Conservation (phyloP, 1,284 basidiomycete species). For the Ustilago hordei region DNA sequence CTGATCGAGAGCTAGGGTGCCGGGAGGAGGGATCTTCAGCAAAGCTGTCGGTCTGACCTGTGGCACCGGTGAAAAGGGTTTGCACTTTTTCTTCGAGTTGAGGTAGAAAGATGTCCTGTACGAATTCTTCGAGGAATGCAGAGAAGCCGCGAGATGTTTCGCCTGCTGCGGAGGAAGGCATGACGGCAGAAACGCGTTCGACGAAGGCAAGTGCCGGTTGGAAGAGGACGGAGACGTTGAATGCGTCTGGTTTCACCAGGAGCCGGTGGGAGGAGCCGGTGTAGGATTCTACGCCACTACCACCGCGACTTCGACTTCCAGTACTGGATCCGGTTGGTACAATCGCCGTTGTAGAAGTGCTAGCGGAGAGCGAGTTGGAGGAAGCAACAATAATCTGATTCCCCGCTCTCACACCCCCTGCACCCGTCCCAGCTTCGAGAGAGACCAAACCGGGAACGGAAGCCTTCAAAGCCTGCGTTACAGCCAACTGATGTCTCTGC, state of each 20-base stretch:
- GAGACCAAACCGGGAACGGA: constrained; percentile 91
- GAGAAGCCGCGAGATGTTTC: constrained; percentile 74
- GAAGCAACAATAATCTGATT: constrained; percentile 39
- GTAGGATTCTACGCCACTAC: constrained; percentile 23
- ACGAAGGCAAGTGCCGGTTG: constrained; percentile 91
- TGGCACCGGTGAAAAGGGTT: constrained; percentile 49
- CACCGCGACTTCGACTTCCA: neutral
- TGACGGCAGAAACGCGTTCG: constrained; percentile 73
- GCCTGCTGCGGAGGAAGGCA: constrained; percentile 61
- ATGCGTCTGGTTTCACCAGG: constrained; percentile 89
- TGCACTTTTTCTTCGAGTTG: constrained; percentile 92
- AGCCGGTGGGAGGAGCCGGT: constrained; percentile 80
- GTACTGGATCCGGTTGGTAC: neutral
- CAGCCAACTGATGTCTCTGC: constrained; percentile 83
- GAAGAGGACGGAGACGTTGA: constrained; percentile 93
- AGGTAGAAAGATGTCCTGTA: constrained; percentile 90
- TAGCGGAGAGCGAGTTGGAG: constrained; percentile 7
- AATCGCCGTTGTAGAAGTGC: neutral
- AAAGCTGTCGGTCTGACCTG: constrained; percentile 77
- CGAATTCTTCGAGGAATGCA: constrained; percentile 89
- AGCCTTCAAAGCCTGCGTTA: constrained; percentile 84
- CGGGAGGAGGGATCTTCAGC: constrained; percentile 43
- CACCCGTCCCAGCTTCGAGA: constrained; percentile 27
- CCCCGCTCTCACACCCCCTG: constrained; percentile 5
- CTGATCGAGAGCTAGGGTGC: constrained; percentile 2